phyloP scores from a whole-genome alignment of 495 filamentous ascomycete species.

The Coniosporium apollinis region DNA sequence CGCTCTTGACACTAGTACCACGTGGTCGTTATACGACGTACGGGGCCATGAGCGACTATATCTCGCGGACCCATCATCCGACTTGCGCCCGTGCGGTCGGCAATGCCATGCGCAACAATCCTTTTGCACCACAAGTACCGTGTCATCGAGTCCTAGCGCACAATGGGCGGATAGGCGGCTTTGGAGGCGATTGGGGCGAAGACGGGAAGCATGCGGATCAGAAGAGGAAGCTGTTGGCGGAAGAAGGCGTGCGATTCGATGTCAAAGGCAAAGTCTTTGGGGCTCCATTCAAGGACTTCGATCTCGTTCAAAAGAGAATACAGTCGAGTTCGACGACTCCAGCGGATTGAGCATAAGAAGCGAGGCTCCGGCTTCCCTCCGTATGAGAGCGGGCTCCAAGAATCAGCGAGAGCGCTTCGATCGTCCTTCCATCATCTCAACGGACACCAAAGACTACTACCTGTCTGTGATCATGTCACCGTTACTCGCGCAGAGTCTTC shows the following conservation, averaged over 20 bases:
- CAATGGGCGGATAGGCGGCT: background rate
- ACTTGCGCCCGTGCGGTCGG: background rate
- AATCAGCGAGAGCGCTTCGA: too few species aligned
- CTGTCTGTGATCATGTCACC: too few species aligned
- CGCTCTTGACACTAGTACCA: conserved; percentile 8
- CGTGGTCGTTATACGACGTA: background rate
- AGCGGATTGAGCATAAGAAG: too few species aligned
- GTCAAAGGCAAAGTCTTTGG: conserved; percentile 12
- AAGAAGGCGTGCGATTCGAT: background rate
- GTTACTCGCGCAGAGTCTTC: too few species aligned
- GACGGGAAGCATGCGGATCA: background rate
- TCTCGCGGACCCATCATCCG: background rate
- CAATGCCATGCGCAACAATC: background rate
- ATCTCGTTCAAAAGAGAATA: too few species aligned
- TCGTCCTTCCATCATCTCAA: too few species aligned
- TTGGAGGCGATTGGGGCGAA: conserved; percentile 2
- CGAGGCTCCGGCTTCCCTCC: too few species aligned
- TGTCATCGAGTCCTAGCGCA: background rate
- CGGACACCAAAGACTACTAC: too few species aligned
- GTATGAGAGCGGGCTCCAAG: too few species aligned
- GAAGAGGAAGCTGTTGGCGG: conserved; percentile 1
- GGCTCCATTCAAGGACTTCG: conserved; percentile 6
- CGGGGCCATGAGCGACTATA: background rate
- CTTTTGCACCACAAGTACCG: background rate
- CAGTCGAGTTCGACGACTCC: too few species aligned